Evolutionary conservation across 345 rosid species (phyloP).

Genomic region (Hibiscus trionum): DNA sequence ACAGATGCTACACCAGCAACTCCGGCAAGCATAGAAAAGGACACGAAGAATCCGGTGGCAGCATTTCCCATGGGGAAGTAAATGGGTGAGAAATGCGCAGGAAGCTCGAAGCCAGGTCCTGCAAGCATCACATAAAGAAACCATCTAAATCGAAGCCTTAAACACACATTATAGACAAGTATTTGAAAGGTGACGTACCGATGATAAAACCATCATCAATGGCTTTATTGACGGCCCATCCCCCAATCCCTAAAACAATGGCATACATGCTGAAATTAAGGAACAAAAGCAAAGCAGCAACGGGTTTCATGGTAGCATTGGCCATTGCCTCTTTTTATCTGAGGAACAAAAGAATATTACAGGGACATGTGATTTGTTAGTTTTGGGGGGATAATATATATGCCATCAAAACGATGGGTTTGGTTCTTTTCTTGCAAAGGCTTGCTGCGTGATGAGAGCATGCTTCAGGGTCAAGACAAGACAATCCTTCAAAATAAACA

Average conservation of each 20-base stretch:
- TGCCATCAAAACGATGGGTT: conserved; percentile 5
- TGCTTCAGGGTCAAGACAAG: conserved; percentile 63
- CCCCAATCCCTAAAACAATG: conserved; percentile 64
- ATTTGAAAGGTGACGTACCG: conserved; percentile 31
- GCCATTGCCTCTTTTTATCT: conserved; percentile 31
- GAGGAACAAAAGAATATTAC: neutral
- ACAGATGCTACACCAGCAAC: conserved; percentile 80
- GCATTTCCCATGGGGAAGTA: conserved; percentile 93
- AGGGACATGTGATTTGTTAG: conserved; percentile 16
- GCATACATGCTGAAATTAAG: conserved; percentile 75
- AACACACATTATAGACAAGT: neutral
- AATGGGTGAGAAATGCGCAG: conserved; percentile 88
- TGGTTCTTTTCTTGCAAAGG: conserved; percentile 87
- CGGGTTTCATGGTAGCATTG: conserved; percentile 35
- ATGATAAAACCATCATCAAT: conserved; percentile 74
- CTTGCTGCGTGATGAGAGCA: conserved; percentile 31
- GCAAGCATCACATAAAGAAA: conserved; percentile 7
- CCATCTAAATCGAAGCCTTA: neutral
- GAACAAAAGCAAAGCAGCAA: conserved; percentile 49
- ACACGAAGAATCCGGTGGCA: conserved; percentile 90
- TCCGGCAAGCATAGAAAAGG: conserved; percentile 72
- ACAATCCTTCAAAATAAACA: conserved; percentile 6
- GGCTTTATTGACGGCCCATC: conserved; percentile 84
- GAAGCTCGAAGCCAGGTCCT: conserved; percentile 67
- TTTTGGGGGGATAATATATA: conserved; percentile 21